Evolutionary conservation across 331 rosid genomes (phyloP), one percentile per base, ranked within the genome.

Genomic region (Quercus tomentella): DNA sequence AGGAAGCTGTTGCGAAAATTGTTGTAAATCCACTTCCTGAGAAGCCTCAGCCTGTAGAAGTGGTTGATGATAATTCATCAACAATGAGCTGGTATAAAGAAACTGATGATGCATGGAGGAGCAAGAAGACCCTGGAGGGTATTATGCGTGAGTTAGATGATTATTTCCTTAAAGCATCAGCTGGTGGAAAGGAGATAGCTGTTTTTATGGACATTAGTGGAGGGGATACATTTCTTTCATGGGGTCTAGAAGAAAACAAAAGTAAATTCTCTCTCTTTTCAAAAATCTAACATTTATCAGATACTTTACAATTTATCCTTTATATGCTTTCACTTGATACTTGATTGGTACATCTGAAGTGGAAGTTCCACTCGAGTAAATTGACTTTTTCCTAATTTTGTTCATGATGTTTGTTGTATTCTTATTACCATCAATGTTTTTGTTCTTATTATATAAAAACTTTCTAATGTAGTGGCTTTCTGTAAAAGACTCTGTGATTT

Each of bases 151-250:
- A 84, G 84, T 86, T 95, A 11, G 99, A 95, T 82, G 98, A 93
- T 4, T 77, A 82, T 84, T 95, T 95, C 85, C 86, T 95, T 79
- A 90, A 89, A 91, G 93, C 94, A 25, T 93, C 98, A 1, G 91
- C 85, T 56, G 87, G 93, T 65, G 82, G 85, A 67, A 91, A 87
- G 84, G 98, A 91, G 75, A 90, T 93, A 81, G 86, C 98, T 77
- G 89, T 96, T 86, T 85, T 96, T 37, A 89, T 91, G 81, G 97
- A 95, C 83, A 57, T 87, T 85, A 87, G 73, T 21, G 84, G 86
- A 62, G 89, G 89, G 62, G 86, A 91, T 65, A 78, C 77, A 54
- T 82, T 88, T 87, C 86, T 56, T 76, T 77, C 82, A 1, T 91
- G 79, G 81, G 84, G 75, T 85, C 88, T 84, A 14, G 84, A 72